Evolutionary conservation across 441 rosid species (phyloP).

Genomic region (Manihot esculenta): DNA sequence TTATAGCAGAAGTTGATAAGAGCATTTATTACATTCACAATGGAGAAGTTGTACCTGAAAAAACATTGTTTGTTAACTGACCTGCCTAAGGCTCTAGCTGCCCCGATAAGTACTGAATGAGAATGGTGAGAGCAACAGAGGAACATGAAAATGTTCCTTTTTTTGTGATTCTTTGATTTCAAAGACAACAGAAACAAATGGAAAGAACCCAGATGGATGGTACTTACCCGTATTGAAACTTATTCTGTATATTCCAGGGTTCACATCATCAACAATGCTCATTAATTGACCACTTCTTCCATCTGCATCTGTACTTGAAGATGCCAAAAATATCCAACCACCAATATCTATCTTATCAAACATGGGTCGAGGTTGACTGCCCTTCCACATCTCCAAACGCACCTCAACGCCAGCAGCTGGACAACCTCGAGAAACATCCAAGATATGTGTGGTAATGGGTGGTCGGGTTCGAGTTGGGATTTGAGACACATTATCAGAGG

Average conservation of each 20-base stretch:
- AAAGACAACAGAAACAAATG: conserved; percentile 68
- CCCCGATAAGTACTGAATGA: conserved; percentile 82
- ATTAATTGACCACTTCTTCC: conserved; percentile 74
- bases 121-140: conserved; percentile 78
- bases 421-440: conserved; percentile 76
- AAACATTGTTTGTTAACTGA: not conserved
- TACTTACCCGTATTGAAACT: conserved; percentile 80
- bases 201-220: conserved; percentile 74
- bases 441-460: conserved; percentile 87
- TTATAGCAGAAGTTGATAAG: too few relatives aligned
- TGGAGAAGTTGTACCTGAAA: not conserved
- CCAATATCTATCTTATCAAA: conserved; percentile 35
- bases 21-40: not conserved
- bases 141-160: conserved; percentile 81
- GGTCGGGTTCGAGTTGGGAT: conserved; percentile 56
- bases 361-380: conserved; percentile 35
- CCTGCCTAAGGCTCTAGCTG: conserved; percentile 44
- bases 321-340: conserved; percentile 58
- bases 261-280: conserved; percentile 54
- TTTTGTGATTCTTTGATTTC: conserved; percentile 65
- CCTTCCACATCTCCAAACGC: conserved; percentile 64
- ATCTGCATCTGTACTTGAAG: conserved; percentile 68
- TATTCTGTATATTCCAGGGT: conserved; percentile 72
- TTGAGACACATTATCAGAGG: conserved; percentile 37
- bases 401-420: conserved; percentile 83